Percentiles rank a stretch among this genome's conserved stretches.
Evolutionary conservation across 1,139 yeast genomes (phyloP).

Genomic region (Pichia kudriavzevii): DNA sequence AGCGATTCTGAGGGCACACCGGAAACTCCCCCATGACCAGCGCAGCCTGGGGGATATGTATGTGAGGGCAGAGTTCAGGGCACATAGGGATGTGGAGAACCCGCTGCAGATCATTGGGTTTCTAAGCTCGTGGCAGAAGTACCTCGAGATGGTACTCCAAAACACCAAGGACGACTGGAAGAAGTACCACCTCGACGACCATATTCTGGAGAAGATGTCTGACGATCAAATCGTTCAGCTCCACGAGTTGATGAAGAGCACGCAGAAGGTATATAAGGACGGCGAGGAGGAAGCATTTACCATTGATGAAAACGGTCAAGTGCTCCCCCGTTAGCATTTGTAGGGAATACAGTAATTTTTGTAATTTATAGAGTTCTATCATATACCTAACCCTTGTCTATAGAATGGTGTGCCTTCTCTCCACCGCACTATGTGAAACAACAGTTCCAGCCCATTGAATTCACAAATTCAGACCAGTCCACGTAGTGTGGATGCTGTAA

Average conservation of each 20-base stretch:
- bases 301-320: neutral
- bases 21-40: constrained; percentile 56
- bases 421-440: constrained; percentile 23
- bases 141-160: constrained; percentile 47
- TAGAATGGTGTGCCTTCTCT: no score
- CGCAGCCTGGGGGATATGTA: constrained; percentile 81
- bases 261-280: constrained; percentile 27
- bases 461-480: constrained; percentile 27
- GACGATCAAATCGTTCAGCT: constrained; percentile 90
- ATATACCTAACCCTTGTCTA: neutral
- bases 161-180: constrained; percentile 70
- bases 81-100: constrained; percentile 77
- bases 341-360: no score
- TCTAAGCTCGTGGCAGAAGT: constrained; percentile 91
- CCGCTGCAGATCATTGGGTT: constrained; percentile 93
- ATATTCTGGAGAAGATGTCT: constrained; percentile 71
- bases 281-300: no score
- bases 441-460: constrained; percentile 27
- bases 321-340: no score
- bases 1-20: constrained; percentile 73
- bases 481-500: constrained; percentile 13
- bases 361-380: no score
- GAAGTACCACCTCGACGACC: constrained; percentile 51
- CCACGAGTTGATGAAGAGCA: constrained; percentile 64
- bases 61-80: constrained; percentile 81